Conservation (phyloP, 2,329 filamentous ascomycete species). For the Aspergillus latus region DNA sequence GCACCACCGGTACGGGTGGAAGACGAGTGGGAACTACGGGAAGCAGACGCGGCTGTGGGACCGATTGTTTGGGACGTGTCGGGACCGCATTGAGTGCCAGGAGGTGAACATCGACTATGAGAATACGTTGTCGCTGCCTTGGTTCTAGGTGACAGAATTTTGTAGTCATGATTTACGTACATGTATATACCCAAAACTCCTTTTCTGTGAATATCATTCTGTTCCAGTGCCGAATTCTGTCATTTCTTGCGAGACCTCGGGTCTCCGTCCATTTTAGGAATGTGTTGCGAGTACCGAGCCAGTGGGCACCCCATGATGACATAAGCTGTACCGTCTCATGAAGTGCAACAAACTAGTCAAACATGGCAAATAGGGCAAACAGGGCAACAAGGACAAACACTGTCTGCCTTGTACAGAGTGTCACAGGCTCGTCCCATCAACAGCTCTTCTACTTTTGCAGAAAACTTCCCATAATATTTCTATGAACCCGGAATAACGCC, state of each 20-base stretch:
- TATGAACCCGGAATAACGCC: too few relatives aligned
- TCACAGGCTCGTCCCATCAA: too few relatives aligned
- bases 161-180: not conserved
- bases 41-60: conserved; percentile 45
- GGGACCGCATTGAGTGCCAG: conserved; percentile 38
- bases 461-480: too few relatives aligned
- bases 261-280: conserved; percentile 1
- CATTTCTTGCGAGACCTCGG: not conserved
- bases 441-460: too few relatives aligned
- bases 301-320: not conserved
- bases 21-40: conserved; percentile 41
- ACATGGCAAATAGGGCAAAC: not conserved
- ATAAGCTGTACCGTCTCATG: not conserved
- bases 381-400: not conserved
- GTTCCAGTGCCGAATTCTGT: too few relatives aligned
- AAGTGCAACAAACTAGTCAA: not conserved
- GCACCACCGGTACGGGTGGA: conserved; percentile 42
- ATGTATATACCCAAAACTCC: conserved; percentile 1
- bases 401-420: too few relatives aligned
- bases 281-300: not conserved
- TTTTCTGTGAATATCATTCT: not conserved
- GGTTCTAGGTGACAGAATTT: conserved; percentile 22
- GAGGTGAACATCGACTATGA: conserved; percentile 34
- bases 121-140: conserved; percentile 28
- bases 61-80: conserved; percentile 36